phyloP scores from a whole-genome alignment of 805 yeast species.

The Candida golubevii region DNA sequence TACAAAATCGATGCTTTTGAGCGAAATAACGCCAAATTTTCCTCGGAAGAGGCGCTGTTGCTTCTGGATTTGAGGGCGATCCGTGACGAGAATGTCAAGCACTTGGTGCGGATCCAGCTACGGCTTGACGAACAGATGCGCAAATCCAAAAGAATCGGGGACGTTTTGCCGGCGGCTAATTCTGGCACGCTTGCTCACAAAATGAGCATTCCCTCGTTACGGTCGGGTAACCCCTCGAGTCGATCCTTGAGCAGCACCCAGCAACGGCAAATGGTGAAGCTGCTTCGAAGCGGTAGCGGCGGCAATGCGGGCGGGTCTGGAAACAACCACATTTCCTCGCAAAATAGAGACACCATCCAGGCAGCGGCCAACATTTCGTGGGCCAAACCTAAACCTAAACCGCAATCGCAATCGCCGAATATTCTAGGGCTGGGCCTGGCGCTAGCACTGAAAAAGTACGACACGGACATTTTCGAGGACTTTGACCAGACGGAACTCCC shows the following conservation, averaged over 20 bases:
- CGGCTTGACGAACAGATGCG: constrained; percentile 32
- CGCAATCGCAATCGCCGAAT: neutral
- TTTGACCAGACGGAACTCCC: constrained; percentile 34
- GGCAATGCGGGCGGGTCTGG: neutral
- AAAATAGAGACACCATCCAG: constrained; percentile 16
- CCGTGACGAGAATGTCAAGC: constrained; percentile 41
- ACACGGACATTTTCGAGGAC: constrained; percentile 31
- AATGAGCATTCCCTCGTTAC: constrained; percentile 27
- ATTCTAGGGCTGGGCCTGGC: neutral
- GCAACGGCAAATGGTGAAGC: constrained; percentile 26
- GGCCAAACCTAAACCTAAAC: constrained; percentile 8
- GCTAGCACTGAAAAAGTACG: constrained; percentile 3
- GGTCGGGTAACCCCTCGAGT: constrained; percentile 14
- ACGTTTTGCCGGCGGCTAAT: constrained; percentile 2
- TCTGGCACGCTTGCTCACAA: constrained; percentile 5
- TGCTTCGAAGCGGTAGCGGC: constrained; percentile 9
- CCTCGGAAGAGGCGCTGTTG: constrained; percentile 13
- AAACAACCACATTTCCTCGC: constrained; percentile 16
- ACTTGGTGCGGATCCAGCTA: constrained; percentile 37
- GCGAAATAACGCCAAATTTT: constrained; percentile 30
- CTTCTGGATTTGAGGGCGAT: constrained; percentile 30
- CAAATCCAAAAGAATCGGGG: constrained; percentile 7
- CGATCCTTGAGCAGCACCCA: constrained; percentile 12
- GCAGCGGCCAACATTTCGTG: constrained; percentile 17
- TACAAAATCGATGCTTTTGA: constrained; percentile 53